phyloP scores from a whole-genome alignment of 352 stramenopile genomes.

The Phytophthora aleatoria region DNA sequence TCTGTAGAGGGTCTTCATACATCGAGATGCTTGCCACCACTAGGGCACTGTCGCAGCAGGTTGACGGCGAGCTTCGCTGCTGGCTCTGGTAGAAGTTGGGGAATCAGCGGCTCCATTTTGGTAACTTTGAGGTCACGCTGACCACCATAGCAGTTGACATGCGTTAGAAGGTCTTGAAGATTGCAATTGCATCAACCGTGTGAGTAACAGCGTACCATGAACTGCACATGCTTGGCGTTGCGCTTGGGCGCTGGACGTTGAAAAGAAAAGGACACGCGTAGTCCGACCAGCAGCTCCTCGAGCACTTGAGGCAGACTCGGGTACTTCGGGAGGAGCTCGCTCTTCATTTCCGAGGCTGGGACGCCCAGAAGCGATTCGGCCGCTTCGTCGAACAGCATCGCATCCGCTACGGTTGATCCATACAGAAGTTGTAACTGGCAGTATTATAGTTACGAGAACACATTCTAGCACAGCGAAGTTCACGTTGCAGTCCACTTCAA shows the following conservation, averaged over 20 bases:
- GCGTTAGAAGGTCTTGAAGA: neutral
- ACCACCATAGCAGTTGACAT: neutral
- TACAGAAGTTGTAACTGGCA: constrained; percentile 49
- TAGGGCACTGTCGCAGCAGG: constrained; percentile 23
- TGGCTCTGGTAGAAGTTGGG: constrained; percentile 49
- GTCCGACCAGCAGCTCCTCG: constrained; percentile 55
- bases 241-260: constrained; percentile 32
- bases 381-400: constrained; percentile 61
- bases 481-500: neutral
- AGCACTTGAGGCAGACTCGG: constrained; percentile 47
- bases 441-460: neutral
- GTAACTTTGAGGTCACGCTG: constrained; percentile 58
- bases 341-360: constrained; percentile 29
- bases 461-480: too few relatives aligned
- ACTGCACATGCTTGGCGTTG: constrained; percentile 28
- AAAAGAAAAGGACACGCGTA: constrained; percentile 55
- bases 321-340: constrained; percentile 42
- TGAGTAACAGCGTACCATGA: constrained; percentile 30
- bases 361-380: constrained; percentile 44
- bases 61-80: constrained; percentile 46
- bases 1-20: neutral
- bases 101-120: constrained; percentile 44
- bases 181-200: constrained; percentile 2
- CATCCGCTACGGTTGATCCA: constrained; percentile 36
- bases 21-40: neutral